Evolutionary conservation across 352 stramenopile species (phyloP).

Genomic region (Elongisporangium undulatum): DNA sequence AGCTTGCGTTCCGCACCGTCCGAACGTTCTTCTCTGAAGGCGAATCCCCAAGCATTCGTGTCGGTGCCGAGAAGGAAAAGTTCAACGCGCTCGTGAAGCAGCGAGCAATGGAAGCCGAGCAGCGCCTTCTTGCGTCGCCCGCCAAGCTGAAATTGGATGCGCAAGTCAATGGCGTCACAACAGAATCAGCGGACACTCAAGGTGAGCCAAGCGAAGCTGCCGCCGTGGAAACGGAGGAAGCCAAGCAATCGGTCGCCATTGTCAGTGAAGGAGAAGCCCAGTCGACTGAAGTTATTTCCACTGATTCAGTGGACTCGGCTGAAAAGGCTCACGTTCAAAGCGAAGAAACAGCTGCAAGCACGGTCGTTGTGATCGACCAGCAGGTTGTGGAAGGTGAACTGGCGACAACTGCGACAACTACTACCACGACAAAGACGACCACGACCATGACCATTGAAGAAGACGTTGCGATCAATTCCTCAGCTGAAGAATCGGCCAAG

Average conservation of each 20-base stretch:
- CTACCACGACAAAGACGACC: background rate
- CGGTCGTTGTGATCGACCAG: too few relatives aligned
- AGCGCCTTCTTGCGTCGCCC: background rate
- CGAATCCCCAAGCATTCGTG: conserved; percentile 18
- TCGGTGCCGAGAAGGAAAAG: conserved; percentile 31
- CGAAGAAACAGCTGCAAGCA: too few relatives aligned
- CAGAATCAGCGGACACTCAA: too few relatives aligned
- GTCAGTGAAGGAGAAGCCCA: background rate
- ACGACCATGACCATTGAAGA: background rate
- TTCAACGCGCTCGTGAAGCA: conserved; percentile 25
- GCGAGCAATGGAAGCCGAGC: background rate
- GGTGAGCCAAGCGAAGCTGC: too few relatives aligned
- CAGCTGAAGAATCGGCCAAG: background rate
- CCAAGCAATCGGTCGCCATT: background rate
- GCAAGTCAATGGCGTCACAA: background rate
- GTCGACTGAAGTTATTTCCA: background rate
- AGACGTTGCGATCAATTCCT: background rate
- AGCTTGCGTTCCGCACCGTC: background rate
- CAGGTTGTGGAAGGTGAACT: background rate
- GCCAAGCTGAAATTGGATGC: background rate
- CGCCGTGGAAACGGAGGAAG: too few relatives aligned
- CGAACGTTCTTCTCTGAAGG: background rate
- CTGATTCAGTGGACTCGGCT: background rate
- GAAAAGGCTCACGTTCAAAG: too few relatives aligned
- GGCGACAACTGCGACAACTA: background rate